A percentile compares a stretch with the other conserved stretches of the same genome.
phyloP scores from a whole-genome alignment of 345 rosid species.

The Garcia nutans region DNA sequence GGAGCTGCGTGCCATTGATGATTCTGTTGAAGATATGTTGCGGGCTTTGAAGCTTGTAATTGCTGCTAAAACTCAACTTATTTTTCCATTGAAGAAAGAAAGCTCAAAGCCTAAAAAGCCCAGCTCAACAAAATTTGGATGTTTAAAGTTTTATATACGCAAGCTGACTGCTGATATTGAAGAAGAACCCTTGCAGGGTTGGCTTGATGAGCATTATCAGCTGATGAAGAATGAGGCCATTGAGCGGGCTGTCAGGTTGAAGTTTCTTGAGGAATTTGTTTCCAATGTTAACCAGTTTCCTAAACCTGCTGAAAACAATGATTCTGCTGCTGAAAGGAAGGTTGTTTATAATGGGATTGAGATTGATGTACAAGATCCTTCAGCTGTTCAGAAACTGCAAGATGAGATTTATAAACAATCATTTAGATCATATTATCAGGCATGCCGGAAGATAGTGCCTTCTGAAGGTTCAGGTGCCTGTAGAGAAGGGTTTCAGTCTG shows the following conservation, averaged over 20 bases:
- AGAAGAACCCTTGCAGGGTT: slow-evolving; percentile 96
- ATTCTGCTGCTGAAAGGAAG: slow-evolving; percentile 47
- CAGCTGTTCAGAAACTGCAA: slow-evolving; percentile 52
- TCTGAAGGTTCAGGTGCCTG: slow-evolving; percentile 88
- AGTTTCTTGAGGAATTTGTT: slow-evolving; percentile 69
- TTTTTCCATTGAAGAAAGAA: slow-evolving; percentile 60
- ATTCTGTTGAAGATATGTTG: slow-evolving; percentile 90
- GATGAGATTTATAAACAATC: slow-evolving; percentile 70
- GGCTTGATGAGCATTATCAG: slow-evolving; percentile 95
- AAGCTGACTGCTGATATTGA: slow-evolving; percentile 82
- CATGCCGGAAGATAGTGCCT: slow-evolving; percentile 69
- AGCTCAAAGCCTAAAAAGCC: slow-evolving; percentile 68
- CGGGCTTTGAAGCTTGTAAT: slow-evolving; percentile 74
- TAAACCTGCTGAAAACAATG: slow-evolving; percentile 53
- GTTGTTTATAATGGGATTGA: slow-evolving; percentile 56
- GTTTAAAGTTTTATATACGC: slow-evolving; percentile 71
- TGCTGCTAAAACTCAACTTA: slow-evolving; percentile 60
- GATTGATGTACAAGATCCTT: slow-evolving; percentile 60
- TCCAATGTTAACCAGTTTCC: slow-evolving; percentile 41
- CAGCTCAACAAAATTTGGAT: slow-evolving; percentile 64
- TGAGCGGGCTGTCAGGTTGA: slow-evolving; percentile 88
- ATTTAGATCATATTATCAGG: slow-evolving; percentile 77
- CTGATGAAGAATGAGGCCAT: slow-evolving; percentile 79
- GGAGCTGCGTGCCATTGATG: slow-evolving; percentile 95
- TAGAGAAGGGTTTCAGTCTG: slow-evolving; percentile 80